Evolutionary conservation across 371 early-diverging fungal species (phyloP).

Genomic region (Mucor racemosus): DNA sequence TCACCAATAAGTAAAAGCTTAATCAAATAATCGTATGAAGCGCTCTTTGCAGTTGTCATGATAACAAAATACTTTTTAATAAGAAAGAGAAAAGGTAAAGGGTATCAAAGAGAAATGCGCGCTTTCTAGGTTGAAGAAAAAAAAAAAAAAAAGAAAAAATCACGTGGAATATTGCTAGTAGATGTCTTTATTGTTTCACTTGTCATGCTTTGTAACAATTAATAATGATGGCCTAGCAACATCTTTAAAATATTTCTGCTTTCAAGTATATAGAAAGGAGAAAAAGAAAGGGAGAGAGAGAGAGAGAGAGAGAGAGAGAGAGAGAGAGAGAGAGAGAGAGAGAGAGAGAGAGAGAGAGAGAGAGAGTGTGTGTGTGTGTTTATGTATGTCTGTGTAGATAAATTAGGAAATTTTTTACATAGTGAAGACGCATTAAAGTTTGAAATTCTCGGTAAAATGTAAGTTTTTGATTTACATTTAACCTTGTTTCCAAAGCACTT

Average conservation of each 20-base stretch:
- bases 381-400: background rate
- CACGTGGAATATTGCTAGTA: background rate
- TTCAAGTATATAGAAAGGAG: background rate
- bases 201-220: background rate
- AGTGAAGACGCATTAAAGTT: no score
- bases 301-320: background rate
- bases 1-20: constrained; percentile 75
- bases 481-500: no score
- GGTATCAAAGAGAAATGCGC: background rate
- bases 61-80: background rate
- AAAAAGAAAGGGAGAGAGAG: background rate
- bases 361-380: background rate
- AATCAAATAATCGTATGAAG: constrained; percentile 51
- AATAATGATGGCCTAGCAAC: background rate
- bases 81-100: constrained; percentile 1
- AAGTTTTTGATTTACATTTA: no score
- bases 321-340: background rate
- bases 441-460: background rate
- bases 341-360: background rate
- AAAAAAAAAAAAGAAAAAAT: background rate
- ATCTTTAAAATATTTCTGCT: background rate
- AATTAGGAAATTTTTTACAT: no score
- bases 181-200: background rate
- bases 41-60: constrained; percentile 70
- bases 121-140: background rate